Evolutionary conservation across 163 green algal genomes (phyloP).

Genomic region (Trebouxia gelatinosa): DNA sequence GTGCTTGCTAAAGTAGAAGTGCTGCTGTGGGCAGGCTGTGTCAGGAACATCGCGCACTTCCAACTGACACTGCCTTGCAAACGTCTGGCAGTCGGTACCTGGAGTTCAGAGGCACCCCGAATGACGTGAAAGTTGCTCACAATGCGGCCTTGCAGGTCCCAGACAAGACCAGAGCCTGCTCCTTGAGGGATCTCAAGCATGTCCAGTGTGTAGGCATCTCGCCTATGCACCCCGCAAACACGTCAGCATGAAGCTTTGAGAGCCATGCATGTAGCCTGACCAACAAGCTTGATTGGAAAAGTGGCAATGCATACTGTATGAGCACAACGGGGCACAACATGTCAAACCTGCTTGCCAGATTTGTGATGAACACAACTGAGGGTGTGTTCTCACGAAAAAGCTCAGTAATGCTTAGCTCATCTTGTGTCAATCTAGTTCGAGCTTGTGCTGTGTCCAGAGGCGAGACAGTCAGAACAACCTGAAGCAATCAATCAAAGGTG

Average conservation of each 20-base stretch:
- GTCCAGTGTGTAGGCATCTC: constrained; percentile 28
- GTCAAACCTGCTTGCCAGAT: constrained; percentile 36
- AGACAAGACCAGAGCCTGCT: constrained; percentile 84
- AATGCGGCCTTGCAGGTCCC: constrained; percentile 58
- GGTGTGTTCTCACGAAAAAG: constrained; percentile 50
- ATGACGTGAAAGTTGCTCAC: constrained; percentile 92
- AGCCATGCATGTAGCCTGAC: background rate
- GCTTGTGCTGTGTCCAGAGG: constrained; percentile 27
- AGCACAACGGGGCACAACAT: background rate
- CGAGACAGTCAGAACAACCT: too few species aligned
- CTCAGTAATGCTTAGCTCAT: constrained; percentile 46
- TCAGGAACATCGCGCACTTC: too few species aligned
- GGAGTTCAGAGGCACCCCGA: constrained; percentile 69
- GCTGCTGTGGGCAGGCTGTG: too few species aligned
- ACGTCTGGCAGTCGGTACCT: constrained; percentile 38
- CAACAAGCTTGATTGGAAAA: too few species aligned
- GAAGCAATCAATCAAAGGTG: too few species aligned
- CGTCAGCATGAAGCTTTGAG: background rate
- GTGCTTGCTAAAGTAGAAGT: too few species aligned
- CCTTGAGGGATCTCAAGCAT: constrained; percentile 77
- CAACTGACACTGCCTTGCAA: too few species aligned
- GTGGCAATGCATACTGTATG: background rate
- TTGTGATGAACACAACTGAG: constrained; percentile 56
- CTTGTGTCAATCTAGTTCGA: constrained; percentile 30
- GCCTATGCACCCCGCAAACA: background rate